phyloP scores from a whole-genome alignment of 352 stramenopile genomes.

The Globisporangium acanthophoron region DNA sequence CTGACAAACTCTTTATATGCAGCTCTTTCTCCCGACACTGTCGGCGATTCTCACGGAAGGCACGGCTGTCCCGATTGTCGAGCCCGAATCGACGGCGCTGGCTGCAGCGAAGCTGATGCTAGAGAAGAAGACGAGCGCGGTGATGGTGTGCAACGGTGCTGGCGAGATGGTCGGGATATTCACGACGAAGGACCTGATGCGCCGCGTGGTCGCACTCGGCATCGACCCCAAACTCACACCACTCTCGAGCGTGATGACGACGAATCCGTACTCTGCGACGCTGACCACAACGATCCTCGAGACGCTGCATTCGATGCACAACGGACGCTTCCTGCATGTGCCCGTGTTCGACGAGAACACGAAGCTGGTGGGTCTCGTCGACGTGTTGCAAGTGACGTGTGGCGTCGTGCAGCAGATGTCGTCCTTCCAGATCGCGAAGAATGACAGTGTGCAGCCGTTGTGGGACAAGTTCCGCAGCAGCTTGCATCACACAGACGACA shows the following conservation, averaged over 20 bases:
- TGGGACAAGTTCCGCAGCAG: conserved; percentile 75
- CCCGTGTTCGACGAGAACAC: conserved; percentile 90
- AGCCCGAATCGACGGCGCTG: conserved; percentile 42
- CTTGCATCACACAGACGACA: conserved; percentile 30
- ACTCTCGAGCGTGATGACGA: conserved; percentile 93
- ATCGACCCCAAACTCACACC: conserved; percentile 74
- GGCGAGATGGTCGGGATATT: conserved; percentile 93
- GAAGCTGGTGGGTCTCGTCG: conserved; percentile 92
- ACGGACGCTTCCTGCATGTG: conserved; percentile 95
- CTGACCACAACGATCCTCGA: conserved; percentile 94
- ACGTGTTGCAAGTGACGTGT: conserved; percentile 94
- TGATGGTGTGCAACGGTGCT: conserved; percentile 89
- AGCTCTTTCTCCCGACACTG: conserved; percentile 84
- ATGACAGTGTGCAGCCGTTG: conserved; percentile 60
- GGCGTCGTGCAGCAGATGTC: conserved; percentile 83
- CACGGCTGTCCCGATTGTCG: conserved; percentile 52
- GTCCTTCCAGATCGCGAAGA: conserved; percentile 64
- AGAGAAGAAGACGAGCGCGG: conserved; percentile 71
- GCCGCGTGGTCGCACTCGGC: conserved; percentile 88
- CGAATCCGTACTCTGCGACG: conserved; percentile 90
- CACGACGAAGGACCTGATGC: conserved; percentile 97
- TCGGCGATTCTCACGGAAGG: conserved; percentile 67
- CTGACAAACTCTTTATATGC: neutral
- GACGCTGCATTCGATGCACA: conserved; percentile 97
- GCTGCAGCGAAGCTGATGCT: conserved; percentile 80